phyloP scores from a whole-genome alignment of 1,284 basidiomycete genomes.

The Fomitopsis schrenkii region DNA sequence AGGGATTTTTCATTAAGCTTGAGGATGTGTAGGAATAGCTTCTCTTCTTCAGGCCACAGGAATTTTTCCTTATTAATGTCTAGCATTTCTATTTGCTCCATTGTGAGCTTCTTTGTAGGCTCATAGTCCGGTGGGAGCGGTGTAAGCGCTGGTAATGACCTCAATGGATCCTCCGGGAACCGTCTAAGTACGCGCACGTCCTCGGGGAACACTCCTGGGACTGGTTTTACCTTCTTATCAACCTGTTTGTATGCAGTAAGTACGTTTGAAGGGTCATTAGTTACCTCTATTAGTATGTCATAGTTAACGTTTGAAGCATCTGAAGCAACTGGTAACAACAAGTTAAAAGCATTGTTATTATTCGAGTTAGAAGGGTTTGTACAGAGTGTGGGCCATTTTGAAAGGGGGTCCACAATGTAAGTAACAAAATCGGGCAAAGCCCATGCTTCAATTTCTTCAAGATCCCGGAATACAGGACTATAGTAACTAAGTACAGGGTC shows the following conservation, averaged over 20 bases:
- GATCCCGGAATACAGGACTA: too few relatives aligned
- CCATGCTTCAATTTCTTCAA: too few relatives aligned
- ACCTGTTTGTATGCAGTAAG: constrained; percentile 20
- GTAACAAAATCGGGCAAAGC: too few relatives aligned
- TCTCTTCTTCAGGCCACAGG: constrained; percentile 28
- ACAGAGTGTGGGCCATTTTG: too few relatives aligned
- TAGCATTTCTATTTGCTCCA: constrained; percentile 15
- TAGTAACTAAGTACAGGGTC: too few relatives aligned
- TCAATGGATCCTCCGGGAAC: constrained; percentile 18
- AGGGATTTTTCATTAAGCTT: neutral
- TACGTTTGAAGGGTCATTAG: neutral
- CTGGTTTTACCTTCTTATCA: constrained; percentile 20
- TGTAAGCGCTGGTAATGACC: constrained; percentile 9
- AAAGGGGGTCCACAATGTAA: too few relatives aligned
- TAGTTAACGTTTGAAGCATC: too few relatives aligned
- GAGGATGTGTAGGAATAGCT: constrained; percentile 16
- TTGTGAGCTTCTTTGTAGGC: constrained; percentile 11
- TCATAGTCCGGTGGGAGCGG: constrained; percentile 15
- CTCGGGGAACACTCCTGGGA: constrained; percentile 20
- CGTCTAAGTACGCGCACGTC: constrained; percentile 10
- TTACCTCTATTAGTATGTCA: too few relatives aligned
- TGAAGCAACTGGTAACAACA: too few relatives aligned
- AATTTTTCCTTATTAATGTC: constrained; percentile 23
- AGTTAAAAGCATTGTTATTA: too few relatives aligned
- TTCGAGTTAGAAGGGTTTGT: too few relatives aligned